phyloP scores from a whole-genome alignment of 371 early-diverging fungal species.

The Syncephalastrum monosporum region DNA sequence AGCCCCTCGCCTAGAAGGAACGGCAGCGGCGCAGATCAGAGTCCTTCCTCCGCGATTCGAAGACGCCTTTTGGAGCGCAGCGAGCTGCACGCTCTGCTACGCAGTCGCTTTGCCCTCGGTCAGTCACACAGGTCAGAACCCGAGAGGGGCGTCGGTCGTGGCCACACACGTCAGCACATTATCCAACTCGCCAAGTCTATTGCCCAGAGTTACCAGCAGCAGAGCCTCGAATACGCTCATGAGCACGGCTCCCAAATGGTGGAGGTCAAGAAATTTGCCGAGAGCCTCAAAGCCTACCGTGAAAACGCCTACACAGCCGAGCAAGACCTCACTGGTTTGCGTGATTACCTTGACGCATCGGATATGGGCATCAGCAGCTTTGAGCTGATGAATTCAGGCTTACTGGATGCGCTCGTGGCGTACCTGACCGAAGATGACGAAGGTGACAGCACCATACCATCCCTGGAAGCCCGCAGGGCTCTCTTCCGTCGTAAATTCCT shows the following conservation, averaged over 20 bases:
- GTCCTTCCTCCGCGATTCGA: constrained; percentile 2
- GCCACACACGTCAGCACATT: constrained; percentile 35
- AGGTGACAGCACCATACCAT: background rate
- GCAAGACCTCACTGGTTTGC: constrained; percentile 14
- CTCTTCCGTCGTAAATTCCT: constrained; percentile 56
- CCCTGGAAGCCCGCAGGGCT: constrained; percentile 19
- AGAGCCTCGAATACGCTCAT: constrained; percentile 2
- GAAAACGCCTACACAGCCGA: constrained; percentile 5
- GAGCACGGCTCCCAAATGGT: constrained; percentile 15
- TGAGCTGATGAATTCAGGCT: constrained; percentile 77
- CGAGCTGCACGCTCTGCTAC: constrained; percentile 29
- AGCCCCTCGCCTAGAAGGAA: background rate
- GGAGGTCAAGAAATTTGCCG: constrained; percentile 26
- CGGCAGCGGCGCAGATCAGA: constrained; percentile 9
- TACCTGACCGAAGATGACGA: constrained; percentile 45
- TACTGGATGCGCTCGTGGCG: constrained; percentile 56
- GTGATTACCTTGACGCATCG: constrained; percentile 26
- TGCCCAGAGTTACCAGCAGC: constrained; percentile 1
- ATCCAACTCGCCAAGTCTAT: constrained; percentile 33
- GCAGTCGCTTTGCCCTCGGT: constrained; percentile 23
- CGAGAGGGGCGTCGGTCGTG: constrained; percentile 39
- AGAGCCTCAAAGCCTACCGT: constrained; percentile 9
- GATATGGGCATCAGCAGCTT: constrained; percentile 72
- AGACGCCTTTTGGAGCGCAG: constrained; percentile 28
- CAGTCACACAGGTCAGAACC: constrained; percentile 8